These are phyloP conservation scores for Artemisia argyi DNA, from an alignment of 129 eudicot genomes.

Conservation along the genomic window DNA sequence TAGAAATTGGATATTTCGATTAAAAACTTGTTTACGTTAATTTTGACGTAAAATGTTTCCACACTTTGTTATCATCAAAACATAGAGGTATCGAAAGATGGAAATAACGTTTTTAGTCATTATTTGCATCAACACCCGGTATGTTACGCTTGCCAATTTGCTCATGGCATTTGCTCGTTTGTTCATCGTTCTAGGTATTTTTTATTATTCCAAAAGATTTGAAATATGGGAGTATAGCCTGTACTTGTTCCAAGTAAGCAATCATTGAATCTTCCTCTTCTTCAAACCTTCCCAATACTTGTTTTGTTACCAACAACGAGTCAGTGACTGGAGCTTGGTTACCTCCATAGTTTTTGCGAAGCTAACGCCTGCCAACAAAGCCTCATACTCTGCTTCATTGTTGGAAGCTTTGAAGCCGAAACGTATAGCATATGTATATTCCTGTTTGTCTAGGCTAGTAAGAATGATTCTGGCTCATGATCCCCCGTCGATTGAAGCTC, in stretches of 20 bases:
- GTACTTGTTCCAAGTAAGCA: not conserved
- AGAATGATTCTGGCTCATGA: not conserved
- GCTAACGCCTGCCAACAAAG: not conserved
- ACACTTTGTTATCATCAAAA: no score
- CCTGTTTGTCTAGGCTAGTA: not conserved
- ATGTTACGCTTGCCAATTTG: no score
- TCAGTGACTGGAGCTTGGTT: not conserved
- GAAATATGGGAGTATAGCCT: not conserved
- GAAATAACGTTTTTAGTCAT: no score
- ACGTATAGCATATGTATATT: not conserved
- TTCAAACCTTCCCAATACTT: not conserved
- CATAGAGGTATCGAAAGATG: no score
- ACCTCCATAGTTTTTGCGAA: not conserved
- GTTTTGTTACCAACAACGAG: not conserved
- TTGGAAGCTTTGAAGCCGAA: not conserved
- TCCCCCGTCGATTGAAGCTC: not conserved
- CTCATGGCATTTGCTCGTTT: not conserved
- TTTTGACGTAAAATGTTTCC: no score
- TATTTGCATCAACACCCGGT: no score
- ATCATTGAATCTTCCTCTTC: not conserved
- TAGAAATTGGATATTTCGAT: no score
- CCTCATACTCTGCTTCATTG: not conserved
- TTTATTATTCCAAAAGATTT: not conserved
- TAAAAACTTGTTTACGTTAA: no score
- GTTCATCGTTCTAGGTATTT: not conserved